Conservation (phyloP, 1,139 yeast genomes). For the Hyphopichia pseudoburtonii region DNA sequence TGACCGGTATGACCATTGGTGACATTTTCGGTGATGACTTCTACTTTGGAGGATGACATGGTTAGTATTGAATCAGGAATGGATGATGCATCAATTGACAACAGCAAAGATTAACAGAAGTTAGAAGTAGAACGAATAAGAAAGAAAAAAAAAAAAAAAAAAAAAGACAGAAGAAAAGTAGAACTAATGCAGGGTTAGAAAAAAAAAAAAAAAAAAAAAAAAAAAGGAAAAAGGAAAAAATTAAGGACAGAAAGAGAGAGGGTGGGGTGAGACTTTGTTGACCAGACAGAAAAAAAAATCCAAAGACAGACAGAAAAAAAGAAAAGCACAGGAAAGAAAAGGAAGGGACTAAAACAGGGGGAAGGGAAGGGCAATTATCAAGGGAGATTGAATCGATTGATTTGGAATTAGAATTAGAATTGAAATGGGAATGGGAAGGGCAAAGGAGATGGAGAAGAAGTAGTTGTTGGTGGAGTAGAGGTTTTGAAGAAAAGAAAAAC, state of each 20-base stretch:
- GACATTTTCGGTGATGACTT: slow-evolving; percentile 67
- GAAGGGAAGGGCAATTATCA: no score
- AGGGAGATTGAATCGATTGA: no score
- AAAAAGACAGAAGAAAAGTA: no score
- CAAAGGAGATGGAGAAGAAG: no score
- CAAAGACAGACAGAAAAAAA: slow-evolving; percentile 1
- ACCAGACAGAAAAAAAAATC: no score
- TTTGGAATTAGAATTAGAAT: no score
- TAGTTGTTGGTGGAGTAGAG: no score
- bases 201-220: not conserved
- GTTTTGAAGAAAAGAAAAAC: no score
- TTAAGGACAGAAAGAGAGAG: slow-evolving; percentile 1
- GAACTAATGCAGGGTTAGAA: not conserved
- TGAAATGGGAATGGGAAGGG: no score
- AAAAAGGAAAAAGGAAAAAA: not conserved
- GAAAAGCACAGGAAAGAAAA: not conserved
- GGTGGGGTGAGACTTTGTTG: not conserved
- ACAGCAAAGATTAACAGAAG: not conserved
- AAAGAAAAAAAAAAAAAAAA: not conserved
- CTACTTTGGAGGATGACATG: slow-evolving; percentile 54
- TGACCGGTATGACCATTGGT: slow-evolving; percentile 75
- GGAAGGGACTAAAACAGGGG: not conserved
- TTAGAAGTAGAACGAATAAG: not conserved
- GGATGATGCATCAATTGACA: not conserved
- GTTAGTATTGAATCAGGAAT: slow-evolving; percentile 25